Evolutionary conservation across 1,139 yeast genomes (phyloP).

Genomic region (Saccharomyces hybrid): DNA sequence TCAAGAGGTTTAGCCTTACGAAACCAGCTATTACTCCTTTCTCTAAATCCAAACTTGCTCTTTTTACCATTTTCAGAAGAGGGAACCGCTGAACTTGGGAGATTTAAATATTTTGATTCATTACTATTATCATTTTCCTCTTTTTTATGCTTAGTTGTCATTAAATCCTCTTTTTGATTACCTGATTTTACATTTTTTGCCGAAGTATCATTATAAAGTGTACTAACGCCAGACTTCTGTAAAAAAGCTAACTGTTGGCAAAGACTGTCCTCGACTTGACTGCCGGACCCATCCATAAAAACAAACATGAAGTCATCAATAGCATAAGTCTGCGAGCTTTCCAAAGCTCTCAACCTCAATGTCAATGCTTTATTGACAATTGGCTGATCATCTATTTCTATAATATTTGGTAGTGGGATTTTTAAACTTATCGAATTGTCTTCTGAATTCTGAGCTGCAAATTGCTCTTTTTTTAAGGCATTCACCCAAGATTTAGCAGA

Average conservation of each 20-base stretch:
- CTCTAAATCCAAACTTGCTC: not conserved
- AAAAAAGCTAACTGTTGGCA: slow-evolving; percentile 13
- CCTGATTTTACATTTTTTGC: slow-evolving; percentile 15
- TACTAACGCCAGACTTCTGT: slow-evolving; percentile 9
- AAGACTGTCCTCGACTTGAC: slow-evolving; percentile 17
- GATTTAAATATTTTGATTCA: not conserved
- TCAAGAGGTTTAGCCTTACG: not conserved
- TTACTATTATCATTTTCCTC: not conserved
- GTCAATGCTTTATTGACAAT: slow-evolving; percentile 46
- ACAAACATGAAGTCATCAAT: slow-evolving; percentile 63
- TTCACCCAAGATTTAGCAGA: slow-evolving; percentile 79
- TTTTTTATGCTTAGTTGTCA: slow-evolving; percentile 3
- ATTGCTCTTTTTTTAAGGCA: slow-evolving; percentile 64
- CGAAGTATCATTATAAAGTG: slow-evolving; percentile 3
- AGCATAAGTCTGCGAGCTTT: slow-evolving; percentile 44
- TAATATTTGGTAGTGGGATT: slow-evolving; percentile 64
- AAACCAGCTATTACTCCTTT: slow-evolving; percentile 4
- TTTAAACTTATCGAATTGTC: slow-evolving; percentile 70
- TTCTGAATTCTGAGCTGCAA: slow-evolving; percentile 54
- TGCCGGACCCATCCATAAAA: slow-evolving; percentile 45
- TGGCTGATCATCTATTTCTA: slow-evolving; percentile 49
- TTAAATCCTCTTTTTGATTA: slow-evolving; percentile 2
- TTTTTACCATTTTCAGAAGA: not conserved
- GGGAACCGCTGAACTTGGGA: not conserved
- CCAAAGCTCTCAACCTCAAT: slow-evolving; percentile 42